Base-by-base conservation (phyloP, 164 flowering plant species). In the Buxus sempervirens region DNA sequence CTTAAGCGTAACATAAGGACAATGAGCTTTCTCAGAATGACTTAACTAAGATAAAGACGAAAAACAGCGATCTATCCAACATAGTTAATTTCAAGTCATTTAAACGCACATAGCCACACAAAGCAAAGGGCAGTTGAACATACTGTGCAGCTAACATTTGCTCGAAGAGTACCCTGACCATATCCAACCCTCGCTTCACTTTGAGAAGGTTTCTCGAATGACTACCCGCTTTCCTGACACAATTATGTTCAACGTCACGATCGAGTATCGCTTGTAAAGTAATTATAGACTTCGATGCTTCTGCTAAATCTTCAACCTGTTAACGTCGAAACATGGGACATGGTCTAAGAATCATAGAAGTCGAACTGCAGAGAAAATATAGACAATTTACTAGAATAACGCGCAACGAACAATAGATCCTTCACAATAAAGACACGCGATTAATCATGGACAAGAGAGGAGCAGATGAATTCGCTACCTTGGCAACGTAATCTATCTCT, bases 401-500 rank as follows among this genome's bases (percentile, higher is more conserved):
- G 16, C 9, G 23, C 13, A 22, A 55, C 13, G 0, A 49, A 28
- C 10, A 24, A 64, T 16, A 14, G 13, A 41, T 1, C 1, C 9
- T 38, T 25, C 21, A 27, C 19, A 42, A 5, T 28, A 5, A 0
- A 23, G 20, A 16, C 53, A 60, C 19, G 23, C 12, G 38, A n/a
- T 14, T 36, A 20, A 41, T 27, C 28, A 54, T 25, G 20, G 41
- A 32, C 38, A 32, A 3, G 38, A 7, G 54, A 22, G 9, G 36
- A 4, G 25, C 49, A 62, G 5, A 23, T 38, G 65, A 62, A 28
- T 41, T 41, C 14, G 5, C 26, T 69, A 88, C 98, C 89, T 94
- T 94, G 70, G 96, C 92, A 51, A 91, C 97, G 68, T 94, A 94
- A 69, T 94, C 98, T 82, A 86, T 83, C 71, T 94, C 96, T 8